Base-by-base conservation (phyloP, 768 basidiomycete species). In the Leccinum sublutescens region DNA sequence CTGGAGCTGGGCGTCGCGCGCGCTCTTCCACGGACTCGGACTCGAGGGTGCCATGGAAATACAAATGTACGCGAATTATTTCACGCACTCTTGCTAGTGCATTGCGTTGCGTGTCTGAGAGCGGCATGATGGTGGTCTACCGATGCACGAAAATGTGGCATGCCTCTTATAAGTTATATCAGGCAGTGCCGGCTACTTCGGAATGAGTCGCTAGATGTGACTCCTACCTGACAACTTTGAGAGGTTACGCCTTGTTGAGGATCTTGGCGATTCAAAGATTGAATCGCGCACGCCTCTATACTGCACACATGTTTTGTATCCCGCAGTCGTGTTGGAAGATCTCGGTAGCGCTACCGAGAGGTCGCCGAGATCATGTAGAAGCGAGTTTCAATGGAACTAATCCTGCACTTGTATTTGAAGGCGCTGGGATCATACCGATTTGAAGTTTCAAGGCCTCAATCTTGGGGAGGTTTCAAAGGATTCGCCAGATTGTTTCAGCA, bases 1-100 rank as follows among this genome's bases (percentile, higher is more conserved):
- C 55, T 0, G 56, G 58, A 6, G 50, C 49, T 10, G 54, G 67
- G 5, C 2, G 21, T 19, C 49, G 56, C 1, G 61, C 55, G 10
- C 64, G 67, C 17, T 66, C 29, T 0, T 68, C 64, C 9, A 66
- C 12, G 17, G 66, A 68, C 31, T 5, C 50, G 47, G 3, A 17
- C 33, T 33, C 11, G 0, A 1, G 33, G 2, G 2, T 15, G 0
- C 5, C 14, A 7, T 1, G 10, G 19, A 5, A 0, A 11, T 10
- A 11, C n/a, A 43, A 5, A 19, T 43, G n/a, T 19, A 2, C 5
- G 43, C 0, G 9, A n/a, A 47, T 12, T n/a, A 45, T 17, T 23
- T 49, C 38, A n/a, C 66, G 60, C 3, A 57, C 0, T 4, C 2
- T 27, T 14, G 52, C 9, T 4, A 68, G 25, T 0, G 61, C 66